Percentiles rank a stretch among this genome's conserved stretches.
phyloP scores from a whole-genome alignment of 1,284 basidiomycete species.

The Gomphus bonarii region DNA sequence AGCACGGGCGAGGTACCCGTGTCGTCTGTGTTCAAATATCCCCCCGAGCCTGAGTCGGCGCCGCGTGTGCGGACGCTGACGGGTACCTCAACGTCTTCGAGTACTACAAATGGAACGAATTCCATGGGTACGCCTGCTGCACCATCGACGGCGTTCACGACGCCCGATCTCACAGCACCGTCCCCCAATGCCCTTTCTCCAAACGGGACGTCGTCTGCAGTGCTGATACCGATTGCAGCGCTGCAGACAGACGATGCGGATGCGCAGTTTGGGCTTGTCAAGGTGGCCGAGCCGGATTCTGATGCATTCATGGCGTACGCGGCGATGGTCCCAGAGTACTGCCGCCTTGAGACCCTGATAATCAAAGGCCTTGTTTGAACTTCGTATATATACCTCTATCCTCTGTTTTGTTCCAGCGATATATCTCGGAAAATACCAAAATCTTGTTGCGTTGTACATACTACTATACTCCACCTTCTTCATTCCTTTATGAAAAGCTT shows the following conservation, averaged over 20 bases:
- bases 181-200: conserved; percentile 8
- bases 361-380: conserved; percentile 48
- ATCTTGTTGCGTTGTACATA: neutral
- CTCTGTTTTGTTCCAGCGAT: neutral
- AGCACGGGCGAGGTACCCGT: conserved; percentile 18
- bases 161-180: conserved; percentile 41
- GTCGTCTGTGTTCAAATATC: conserved; percentile 22
- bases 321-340: conserved; percentile 73
- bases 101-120: conserved; percentile 23
- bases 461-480: neutral
- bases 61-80: conserved; percentile 24
- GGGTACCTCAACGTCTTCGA: conserved; percentile 38
- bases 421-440: conserved; percentile 5
- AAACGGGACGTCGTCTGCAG: conserved; percentile 26
- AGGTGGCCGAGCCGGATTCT: conserved; percentile 71
- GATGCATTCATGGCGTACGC: conserved; percentile 79
- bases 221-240: conserved; percentile 54
- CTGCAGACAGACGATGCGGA: conserved; percentile 60
- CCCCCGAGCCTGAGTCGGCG: conserved; percentile 16
- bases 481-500: neutral
- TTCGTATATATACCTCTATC: conserved; percentile 4
- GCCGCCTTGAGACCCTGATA: conserved; percentile 63
- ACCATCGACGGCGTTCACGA: conserved; percentile 51
- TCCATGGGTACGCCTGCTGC: conserved; percentile 12
- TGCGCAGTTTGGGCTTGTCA: conserved; percentile 61